A percentile compares a stretch with the other conserved stretches of the same genome.
Conservation (phyloP, 345 rosid genomes). For the Brassica nigra region DNA sequence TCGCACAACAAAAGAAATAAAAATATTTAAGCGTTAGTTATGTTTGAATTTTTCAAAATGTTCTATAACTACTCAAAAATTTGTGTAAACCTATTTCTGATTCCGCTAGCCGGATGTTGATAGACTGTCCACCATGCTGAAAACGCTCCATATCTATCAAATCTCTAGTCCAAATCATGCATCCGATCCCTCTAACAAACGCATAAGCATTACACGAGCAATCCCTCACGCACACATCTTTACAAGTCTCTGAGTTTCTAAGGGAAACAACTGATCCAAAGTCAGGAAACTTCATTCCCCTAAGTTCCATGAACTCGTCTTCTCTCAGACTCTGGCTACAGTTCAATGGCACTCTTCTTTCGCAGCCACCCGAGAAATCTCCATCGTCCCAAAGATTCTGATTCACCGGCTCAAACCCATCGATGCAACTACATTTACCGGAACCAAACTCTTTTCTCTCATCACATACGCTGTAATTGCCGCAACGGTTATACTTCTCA, state of each 20-base stretch:
- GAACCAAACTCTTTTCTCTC: conserved; percentile 29
- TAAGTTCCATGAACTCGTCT: conserved; percentile 49
- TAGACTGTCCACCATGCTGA: conserved; percentile 26
- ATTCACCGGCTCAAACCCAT: conserved; percentile 26
- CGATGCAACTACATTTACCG: conserved; percentile 49
- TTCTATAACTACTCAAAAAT: conserved; percentile 10
- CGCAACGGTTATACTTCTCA: conserved; percentile 47
- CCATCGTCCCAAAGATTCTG: conserved; percentile 18
- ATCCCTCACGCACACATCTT: conserved; percentile 44
- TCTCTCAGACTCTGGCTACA: conserved; percentile 38
- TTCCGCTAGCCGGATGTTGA: conserved; percentile 46
- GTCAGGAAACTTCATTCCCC: conserved; percentile 58
- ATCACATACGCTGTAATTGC: conserved; percentile 30
- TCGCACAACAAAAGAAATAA: conserved; percentile 15
- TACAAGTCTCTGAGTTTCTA: conserved; percentile 53
- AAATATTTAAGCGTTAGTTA: neutral
- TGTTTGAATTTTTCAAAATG: neutral
- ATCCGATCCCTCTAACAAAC: conserved; percentile 25
- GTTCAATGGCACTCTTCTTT: conserved; percentile 37
- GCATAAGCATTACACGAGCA: conserved; percentile 69
- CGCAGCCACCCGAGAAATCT: conserved; percentile 50
- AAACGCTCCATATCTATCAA: conserved; percentile 47
- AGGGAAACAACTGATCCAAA: conserved; percentile 44
- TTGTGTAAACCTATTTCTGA: conserved; percentile 49
- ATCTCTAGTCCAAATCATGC: conserved; percentile 58